Conservation (phyloP, 2,329 filamentous ascomycete species). For the Colletotrichum paranaense region DNA sequence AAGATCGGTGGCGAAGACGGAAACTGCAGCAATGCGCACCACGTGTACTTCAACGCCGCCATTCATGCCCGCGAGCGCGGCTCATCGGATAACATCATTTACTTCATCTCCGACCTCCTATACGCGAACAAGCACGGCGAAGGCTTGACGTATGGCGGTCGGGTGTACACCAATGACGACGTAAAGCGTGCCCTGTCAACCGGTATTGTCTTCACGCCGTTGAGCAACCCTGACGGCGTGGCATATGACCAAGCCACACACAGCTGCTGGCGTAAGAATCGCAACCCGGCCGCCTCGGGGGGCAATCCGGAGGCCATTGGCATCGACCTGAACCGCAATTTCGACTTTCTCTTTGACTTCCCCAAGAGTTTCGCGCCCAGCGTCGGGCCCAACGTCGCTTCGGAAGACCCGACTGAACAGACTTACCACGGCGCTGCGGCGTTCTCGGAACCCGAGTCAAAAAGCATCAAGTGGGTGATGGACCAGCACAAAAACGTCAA, state of each 20-base stretch:
- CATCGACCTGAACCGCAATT: slow-evolving; percentile 68
- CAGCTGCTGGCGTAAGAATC: slow-evolving; percentile 68
- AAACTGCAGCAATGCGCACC: slow-evolving; percentile 48
- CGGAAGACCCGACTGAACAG: slow-evolving; percentile 55
- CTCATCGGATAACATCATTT: slow-evolving; percentile 65
- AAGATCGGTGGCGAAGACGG: slow-evolving; percentile 52
- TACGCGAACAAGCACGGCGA: slow-evolving; percentile 60
- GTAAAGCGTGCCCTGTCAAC: slow-evolving; percentile 62
- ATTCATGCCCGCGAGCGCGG: slow-evolving; percentile 71
- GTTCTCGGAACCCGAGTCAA: slow-evolving; percentile 67
- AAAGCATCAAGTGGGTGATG: slow-evolving; percentile 64
- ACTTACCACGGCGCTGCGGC: slow-evolving; percentile 62
- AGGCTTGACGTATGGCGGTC: slow-evolving; percentile 63
- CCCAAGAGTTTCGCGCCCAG: slow-evolving; percentile 52
- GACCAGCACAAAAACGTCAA: slow-evolving; percentile 60
- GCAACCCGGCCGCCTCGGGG: slow-evolving; percentile 53
- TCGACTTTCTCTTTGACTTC: slow-evolving; percentile 69
- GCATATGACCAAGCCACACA: slow-evolving; percentile 63
- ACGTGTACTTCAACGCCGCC: slow-evolving; percentile 63
- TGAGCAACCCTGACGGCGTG: slow-evolving; percentile 65
- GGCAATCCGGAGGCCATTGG: slow-evolving; percentile 49
- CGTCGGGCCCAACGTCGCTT: slow-evolving; percentile 53
- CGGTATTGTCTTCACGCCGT: slow-evolving; percentile 64
- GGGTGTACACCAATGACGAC: slow-evolving; percentile 62
- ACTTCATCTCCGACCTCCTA: slow-evolving; percentile 68